Evolutionary conservation across 139 green algal genomes (phyloP).

Genomic region (Deuterostichococcus epilithicus): DNA sequence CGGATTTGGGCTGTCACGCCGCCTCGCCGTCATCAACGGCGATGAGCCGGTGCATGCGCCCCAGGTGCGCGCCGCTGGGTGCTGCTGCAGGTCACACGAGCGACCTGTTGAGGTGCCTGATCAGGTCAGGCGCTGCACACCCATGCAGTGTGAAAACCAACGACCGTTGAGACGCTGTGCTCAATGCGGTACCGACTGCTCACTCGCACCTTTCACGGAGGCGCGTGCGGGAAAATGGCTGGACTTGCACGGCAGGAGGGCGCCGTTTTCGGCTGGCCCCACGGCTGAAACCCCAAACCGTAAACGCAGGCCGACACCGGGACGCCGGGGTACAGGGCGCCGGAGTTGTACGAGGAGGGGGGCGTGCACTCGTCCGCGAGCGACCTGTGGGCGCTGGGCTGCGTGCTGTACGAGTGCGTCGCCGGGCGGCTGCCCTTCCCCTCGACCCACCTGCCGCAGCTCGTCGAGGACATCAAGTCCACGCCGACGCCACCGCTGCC

Average conservation of each 20-base stretch:
- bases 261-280: neutral
- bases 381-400: conserved; percentile 92
- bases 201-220: no score
- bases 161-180: no score
- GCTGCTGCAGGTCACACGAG: no score
- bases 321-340: conserved; percentile 91
- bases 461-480: conserved; percentile 68
- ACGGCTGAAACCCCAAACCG: no score
- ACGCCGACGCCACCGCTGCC: conserved; percentile 45
- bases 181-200: no score
- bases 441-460: conserved; percentile 66
- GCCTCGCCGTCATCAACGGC: conserved; percentile 23
- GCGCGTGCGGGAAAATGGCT: no score
- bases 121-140: no score
- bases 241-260: neutral
- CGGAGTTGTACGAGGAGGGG: conserved; percentile 87
- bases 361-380: conserved; percentile 72
- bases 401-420: conserved; percentile 89
- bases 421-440: conserved; percentile 84
- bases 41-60: no score
- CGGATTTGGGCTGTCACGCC: conserved; percentile 83
- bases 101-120: no score
- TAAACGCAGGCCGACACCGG: conserved; percentile 71
- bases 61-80: no score
- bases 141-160: no score